These are phyloP conservation scores for Eryngium alpinum DNA, from an alignment of 140 eudicot genomes.

Conservation along the genomic window DNA sequence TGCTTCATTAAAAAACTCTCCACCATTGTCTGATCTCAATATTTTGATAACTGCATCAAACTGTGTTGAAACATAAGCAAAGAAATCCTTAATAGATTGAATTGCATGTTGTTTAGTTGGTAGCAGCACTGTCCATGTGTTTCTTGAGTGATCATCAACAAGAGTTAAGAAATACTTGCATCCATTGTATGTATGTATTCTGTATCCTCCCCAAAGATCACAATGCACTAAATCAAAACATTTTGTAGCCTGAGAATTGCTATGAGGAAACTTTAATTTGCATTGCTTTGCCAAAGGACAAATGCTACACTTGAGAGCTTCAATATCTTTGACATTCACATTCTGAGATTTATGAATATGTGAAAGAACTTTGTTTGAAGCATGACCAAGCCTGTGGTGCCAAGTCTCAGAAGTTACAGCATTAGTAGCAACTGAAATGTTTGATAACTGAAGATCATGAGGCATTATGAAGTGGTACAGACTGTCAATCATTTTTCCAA, in stretches of 20 bases:
- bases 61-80: background rate
- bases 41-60: background rate
- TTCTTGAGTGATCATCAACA: conserved; percentile 6
- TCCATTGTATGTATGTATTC: background rate
- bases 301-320: background rate
- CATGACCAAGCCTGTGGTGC: background rate
- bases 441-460: background rate
- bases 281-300: conserved; percentile 7
- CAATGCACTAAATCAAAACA: background rate
- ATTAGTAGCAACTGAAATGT: background rate
- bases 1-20: background rate
- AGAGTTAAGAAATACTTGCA: background rate
- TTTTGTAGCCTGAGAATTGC: background rate
- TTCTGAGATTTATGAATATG: too few species aligned
- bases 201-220: conserved; percentile 10
- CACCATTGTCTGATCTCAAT: conserved; percentile 5
- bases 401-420: background rate
- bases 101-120: background rate
- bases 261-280: background rate
- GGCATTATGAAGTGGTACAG: background rate
- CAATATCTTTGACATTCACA: too few species aligned
- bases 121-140: background rate
- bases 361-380: background rate
- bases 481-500: background rate
- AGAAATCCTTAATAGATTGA: background rate